phyloP scores from a whole-genome alignment of 2,329 filamentous ascomycete genomes.

The Claviceps monticola region DNA sequence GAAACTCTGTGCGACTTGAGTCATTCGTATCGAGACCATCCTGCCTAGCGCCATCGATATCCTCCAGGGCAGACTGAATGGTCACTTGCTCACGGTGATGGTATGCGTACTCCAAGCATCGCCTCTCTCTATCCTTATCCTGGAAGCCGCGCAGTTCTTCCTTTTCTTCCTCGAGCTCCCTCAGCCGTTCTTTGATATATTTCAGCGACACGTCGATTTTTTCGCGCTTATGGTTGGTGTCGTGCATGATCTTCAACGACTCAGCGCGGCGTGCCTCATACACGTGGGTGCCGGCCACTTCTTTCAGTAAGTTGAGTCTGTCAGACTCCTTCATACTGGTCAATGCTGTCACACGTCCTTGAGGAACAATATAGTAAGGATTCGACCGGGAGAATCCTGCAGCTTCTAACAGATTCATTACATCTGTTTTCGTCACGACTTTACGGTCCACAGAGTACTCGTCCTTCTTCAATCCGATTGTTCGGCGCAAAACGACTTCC shows the following conservation, averaged over 20 bases:
- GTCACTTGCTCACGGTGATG: conserved; percentile 79
- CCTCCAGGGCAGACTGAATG: conserved; percentile 62
- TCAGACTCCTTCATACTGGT: conserved; percentile 99
- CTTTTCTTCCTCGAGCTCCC: conserved; percentile 91
- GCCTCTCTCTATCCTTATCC: conserved; percentile 82
- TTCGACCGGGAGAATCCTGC: conserved; percentile 95
- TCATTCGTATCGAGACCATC: conserved; percentile 77
- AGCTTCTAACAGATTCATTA: conserved; percentile 88
- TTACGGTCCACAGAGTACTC: conserved; percentile 97
- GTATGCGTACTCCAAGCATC: conserved; percentile 89
- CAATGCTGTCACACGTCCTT: conserved; percentile 86
- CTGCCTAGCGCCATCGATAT: conserved; percentile 68
- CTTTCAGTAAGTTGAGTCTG: conserved; percentile 78
- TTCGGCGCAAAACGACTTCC: conserved; percentile 80
- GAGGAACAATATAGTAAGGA: conserved; percentile 97
- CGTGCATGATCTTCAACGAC: conserved; percentile 90
- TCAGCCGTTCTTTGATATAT: conserved; percentile 81
- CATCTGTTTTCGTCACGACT: conserved; percentile 85
- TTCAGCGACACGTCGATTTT: conserved; percentile 90
- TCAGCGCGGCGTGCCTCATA: conserved; percentile 88
- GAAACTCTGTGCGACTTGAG: conserved; percentile 61
- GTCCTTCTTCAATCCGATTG: conserved; percentile 95
- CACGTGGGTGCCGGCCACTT: conserved; percentile 95
- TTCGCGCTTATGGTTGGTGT: conserved; percentile 84
- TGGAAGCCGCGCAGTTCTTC: conserved; percentile 89